Evolutionary conservation across 2,329 filamentous ascomycete genomes (phyloP).

Genomic region (Teratosphaeria zuluensis): DNA sequence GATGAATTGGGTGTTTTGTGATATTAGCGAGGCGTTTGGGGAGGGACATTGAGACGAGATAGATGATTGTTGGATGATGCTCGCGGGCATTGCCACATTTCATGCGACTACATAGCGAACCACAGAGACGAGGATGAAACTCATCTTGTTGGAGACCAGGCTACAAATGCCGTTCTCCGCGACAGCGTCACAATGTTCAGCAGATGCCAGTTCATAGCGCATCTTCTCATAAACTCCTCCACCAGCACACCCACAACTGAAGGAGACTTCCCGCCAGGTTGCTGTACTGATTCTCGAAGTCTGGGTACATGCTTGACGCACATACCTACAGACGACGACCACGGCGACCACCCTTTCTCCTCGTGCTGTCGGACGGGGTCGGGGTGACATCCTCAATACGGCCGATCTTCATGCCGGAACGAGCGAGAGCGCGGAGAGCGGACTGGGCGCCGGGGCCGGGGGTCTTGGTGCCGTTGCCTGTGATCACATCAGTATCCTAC

Average conservation of each 20-base stretch:
- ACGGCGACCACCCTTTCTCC: slow-evolving; percentile 99
- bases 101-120: slow-evolving; percentile 3
- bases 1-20: not conserved
- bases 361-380: slow-evolving; percentile 97
- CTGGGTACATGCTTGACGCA: not conserved
- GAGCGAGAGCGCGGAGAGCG: slow-evolving; percentile 94
- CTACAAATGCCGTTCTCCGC: slow-evolving; percentile 28
- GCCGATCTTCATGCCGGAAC: slow-evolving; percentile 99
- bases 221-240: not conserved
- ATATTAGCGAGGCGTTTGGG: slow-evolving; percentile 17
- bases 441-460: slow-evolving; percentile 98
- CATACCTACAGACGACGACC: slow-evolving; percentile 86
- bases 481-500: not conserved
- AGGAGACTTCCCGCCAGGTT: not conserved
- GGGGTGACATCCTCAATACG: slow-evolving; percentile 99
- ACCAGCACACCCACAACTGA: slow-evolving; percentile 1
- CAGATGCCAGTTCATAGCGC: slow-evolving; percentile 4
- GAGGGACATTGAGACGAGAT: not conserved
- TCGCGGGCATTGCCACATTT: not conserved
- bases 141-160: slow-evolving; percentile 25
- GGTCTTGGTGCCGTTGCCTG: slow-evolving; percentile 99
- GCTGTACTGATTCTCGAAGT: not conserved
- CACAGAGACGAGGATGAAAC: not conserved
- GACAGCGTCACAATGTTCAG: slow-evolving; percentile 27
- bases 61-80: not conserved